Evolutionary conservation across 371 early-diverging fungal genomes (phyloP).

Genomic region (Mortierella sp.): DNA sequence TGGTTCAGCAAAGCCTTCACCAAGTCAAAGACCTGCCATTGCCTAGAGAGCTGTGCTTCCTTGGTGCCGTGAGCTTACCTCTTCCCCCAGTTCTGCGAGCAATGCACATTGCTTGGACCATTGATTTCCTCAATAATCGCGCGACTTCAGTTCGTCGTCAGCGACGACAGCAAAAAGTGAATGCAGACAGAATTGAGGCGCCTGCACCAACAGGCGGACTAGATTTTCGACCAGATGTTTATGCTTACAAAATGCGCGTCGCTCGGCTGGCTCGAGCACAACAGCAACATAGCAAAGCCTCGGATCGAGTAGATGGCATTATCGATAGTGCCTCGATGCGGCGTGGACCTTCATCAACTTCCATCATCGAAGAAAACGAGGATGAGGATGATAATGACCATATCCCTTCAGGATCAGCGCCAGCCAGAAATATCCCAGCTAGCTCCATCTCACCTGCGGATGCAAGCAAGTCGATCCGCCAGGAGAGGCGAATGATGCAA

Average conservation of each 20-base stretch:
- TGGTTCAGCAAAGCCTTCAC: slow-evolving; percentile 31
- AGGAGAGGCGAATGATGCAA: slow-evolving; percentile 47
- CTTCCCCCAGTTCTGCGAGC: slow-evolving; percentile 37
- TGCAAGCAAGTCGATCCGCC: slow-evolving; percentile 13
- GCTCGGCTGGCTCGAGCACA: slow-evolving; percentile 46
- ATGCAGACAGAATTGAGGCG: not conserved
- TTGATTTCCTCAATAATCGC: slow-evolving; percentile 35
- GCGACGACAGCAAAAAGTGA: slow-evolving; percentile 20
- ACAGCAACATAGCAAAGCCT: slow-evolving; percentile 12
- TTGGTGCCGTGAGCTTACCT: slow-evolving; percentile 46
- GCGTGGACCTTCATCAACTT: slow-evolving; percentile 25
- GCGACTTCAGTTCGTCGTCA: slow-evolving; percentile 31
- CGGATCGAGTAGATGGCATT: not conserved
- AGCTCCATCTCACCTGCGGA: not conserved
- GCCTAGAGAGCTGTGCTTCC: slow-evolving; percentile 47
- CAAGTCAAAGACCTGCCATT: slow-evolving; percentile 48
- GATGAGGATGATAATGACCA: slow-evolving; percentile 14
- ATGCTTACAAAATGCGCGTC: slow-evolving; percentile 48
- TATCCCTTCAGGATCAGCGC: not conserved
- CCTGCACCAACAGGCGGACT: slow-evolving; percentile 26
- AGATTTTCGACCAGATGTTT: slow-evolving; percentile 47
- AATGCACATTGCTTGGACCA: slow-evolving; percentile 55
- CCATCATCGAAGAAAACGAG: slow-evolving; percentile 44
- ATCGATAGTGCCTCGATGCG: not conserved
- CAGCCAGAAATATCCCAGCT: not conserved